Conservation (phyloP, 345 rosid genomes). For the Luvunga scandens region DNA sequence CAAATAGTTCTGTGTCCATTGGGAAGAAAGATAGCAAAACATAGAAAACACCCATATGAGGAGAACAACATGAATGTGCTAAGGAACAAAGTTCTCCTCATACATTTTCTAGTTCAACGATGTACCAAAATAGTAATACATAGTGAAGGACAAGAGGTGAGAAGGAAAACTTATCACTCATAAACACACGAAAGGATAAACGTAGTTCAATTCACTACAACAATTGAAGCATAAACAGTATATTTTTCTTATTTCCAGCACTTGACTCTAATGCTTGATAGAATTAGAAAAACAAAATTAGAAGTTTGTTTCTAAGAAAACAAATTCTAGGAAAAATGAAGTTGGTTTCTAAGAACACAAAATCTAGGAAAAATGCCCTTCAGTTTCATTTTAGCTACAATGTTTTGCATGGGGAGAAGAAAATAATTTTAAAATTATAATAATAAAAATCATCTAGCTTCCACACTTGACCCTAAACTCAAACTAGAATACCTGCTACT, state of each 20-base stretch:
- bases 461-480: conserved; percentile 5
- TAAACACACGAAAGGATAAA: not conserved
- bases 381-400: not conserved
- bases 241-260: not conserved
- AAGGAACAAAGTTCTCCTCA: not conserved
- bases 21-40: not conserved
- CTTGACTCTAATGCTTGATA: not conserved
- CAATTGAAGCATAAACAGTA: not conserved
- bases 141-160: not conserved
- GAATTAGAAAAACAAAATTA: not conserved
- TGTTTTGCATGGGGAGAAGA: not conserved
- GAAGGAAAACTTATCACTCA: not conserved
- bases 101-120: not conserved
- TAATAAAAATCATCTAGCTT: conserved; percentile 8
- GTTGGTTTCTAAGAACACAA: too few species aligned
- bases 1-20: not conserved
- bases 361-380: not conserved
- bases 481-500: conserved; percentile 16
- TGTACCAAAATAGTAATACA: not conserved
- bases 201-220: not conserved
- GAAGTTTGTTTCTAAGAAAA: too few species aligned
- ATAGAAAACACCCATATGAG: not conserved
- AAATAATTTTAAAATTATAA: not conserved
- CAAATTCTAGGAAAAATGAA: not conserved
- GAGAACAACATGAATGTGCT: not conserved